Conservation (phyloP, 345 rosid genomes). For the Gossypium mustelinum region DNA sequence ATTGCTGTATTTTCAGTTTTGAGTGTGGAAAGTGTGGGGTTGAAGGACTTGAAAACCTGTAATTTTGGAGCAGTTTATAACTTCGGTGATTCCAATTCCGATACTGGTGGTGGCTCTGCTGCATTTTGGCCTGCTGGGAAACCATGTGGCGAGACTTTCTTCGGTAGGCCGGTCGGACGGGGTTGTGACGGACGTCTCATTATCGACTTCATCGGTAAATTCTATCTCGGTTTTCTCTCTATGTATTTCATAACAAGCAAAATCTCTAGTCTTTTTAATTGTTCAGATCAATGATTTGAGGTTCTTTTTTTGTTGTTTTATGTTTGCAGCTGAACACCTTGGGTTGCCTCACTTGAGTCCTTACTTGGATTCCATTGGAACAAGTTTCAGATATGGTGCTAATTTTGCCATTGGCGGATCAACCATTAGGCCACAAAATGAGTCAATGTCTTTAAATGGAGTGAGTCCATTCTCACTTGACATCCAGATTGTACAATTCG, state of each 20-base stretch:
- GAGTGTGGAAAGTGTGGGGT: not conserved
- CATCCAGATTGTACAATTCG: slow-evolving; percentile 70
- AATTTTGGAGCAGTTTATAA: not conserved
- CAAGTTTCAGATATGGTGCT: slow-evolving; percentile 76
- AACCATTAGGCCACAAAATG: slow-evolving; percentile 73
- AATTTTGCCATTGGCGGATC: slow-evolving; percentile 92
- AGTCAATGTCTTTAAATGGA: slow-evolving; percentile 57
- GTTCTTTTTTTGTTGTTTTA: not conserved
- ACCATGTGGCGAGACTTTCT: slow-evolving; percentile 33
- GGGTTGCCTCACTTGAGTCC: slow-evolving; percentile 75
- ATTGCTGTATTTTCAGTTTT: not conserved
- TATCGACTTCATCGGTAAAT: slow-evolving; percentile 69
- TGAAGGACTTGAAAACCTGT: not conserved
- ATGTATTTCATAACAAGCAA: not conserved
- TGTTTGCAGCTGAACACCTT: slow-evolving; percentile 64
- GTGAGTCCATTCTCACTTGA: slow-evolving; percentile 84
- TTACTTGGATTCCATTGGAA: slow-evolving; percentile 74
- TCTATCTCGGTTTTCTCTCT: not conserved
- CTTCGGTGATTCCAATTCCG: not conserved
- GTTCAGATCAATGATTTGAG: too few relatives aligned
- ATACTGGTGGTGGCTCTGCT: slow-evolving; percentile 30
- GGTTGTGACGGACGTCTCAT: slow-evolving; percentile 72
- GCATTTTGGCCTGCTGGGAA: slow-evolving; percentile 21
- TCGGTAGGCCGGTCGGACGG: slow-evolving; percentile 25
- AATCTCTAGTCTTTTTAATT: too few relatives aligned